Conservation (phyloP, 306 rosid species). For the Pyrus pyrifolia region DNA sequence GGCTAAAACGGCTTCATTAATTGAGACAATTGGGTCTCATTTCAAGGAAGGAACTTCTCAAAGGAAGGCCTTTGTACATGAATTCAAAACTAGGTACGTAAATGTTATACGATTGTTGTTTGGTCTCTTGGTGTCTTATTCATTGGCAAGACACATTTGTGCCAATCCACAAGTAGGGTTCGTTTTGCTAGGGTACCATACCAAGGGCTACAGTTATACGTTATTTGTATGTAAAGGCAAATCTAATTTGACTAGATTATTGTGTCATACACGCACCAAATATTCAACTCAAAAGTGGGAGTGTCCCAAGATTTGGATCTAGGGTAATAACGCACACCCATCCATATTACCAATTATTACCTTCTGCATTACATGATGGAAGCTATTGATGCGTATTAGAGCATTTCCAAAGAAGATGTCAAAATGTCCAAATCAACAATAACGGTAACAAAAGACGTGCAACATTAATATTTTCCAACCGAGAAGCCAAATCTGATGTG, state of each 20-base stretch:
- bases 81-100: conserved; percentile 31
- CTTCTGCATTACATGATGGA: too few species aligned
- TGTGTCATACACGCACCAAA: neutral
- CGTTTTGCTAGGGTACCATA: neutral
- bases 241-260: neutral
- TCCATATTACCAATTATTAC: neutral
- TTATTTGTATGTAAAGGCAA: neutral
- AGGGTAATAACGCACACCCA: neutral
- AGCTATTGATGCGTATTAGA: too few species aligned
- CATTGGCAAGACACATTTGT: neutral
- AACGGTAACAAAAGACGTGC: too few species aligned
- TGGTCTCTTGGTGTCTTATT: neutral
- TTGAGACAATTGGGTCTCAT: conserved; percentile 43
- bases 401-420: too few species aligned
- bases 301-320: neutral
- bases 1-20: conserved; percentile 53
- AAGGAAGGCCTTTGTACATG: conserved; percentile 40
- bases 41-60: conserved; percentile 19
- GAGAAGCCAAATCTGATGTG: too few species aligned
- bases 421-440: too few species aligned
- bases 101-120: neutral
- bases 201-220: neutral
- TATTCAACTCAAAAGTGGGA: neutral
- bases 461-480: too few species aligned
- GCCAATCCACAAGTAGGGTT: neutral